These are phyloP conservation scores for Neofusicoccum sp. DNA, from an alignment of 2,329 filamentous ascomycete genomes.

Conservation along the genomic window DNA sequence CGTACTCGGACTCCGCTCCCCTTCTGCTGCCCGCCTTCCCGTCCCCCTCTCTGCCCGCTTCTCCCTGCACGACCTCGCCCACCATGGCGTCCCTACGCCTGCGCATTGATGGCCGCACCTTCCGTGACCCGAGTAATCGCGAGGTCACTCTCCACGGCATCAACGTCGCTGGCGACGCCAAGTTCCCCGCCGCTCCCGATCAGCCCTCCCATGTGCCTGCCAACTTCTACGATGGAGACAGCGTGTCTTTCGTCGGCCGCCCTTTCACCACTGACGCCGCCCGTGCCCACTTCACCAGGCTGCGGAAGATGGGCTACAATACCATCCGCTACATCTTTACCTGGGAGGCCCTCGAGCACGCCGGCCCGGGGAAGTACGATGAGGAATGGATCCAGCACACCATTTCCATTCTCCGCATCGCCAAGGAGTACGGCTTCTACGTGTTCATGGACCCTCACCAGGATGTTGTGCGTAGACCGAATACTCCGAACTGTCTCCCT, in stretches of 20 bases:
- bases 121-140: slow-evolving; percentile 77
- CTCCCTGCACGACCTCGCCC: background rate
- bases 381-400: slow-evolving; percentile 92
- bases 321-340: slow-evolving; percentile 96
- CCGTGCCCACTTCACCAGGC: slow-evolving; percentile 77
- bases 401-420: slow-evolving; percentile 76
- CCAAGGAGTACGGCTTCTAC: slow-evolving; percentile 89
- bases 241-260: slow-evolving; percentile 81
- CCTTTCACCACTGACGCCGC: slow-evolving; percentile 84
- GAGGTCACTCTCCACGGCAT: slow-evolving; percentile 90
- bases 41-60: background rate
- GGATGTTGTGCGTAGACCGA: slow-evolving; percentile 69
- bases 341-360: slow-evolving; percentile 97
- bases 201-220: slow-evolving; percentile 75
- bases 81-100: slow-evolving; percentile 73
- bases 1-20: slow-evolving; percentile 7
- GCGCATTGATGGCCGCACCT: slow-evolving; percentile 79
- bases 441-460: slow-evolving; percentile 99
- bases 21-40: slow-evolving; percentile 2
- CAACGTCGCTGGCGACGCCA: slow-evolving; percentile 88
- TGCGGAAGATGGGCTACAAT: slow-evolving; percentile 92
- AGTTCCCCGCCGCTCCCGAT: slow-evolving; percentile 79
- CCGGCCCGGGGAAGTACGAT: slow-evolving; percentile 87
- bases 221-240: slow-evolving; percentile 88
- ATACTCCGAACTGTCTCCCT: background rate